Evolutionary conservation across 176 grass and related monocot genomes (phyloP).

Genomic region (Oryza meyeriana): DNA sequence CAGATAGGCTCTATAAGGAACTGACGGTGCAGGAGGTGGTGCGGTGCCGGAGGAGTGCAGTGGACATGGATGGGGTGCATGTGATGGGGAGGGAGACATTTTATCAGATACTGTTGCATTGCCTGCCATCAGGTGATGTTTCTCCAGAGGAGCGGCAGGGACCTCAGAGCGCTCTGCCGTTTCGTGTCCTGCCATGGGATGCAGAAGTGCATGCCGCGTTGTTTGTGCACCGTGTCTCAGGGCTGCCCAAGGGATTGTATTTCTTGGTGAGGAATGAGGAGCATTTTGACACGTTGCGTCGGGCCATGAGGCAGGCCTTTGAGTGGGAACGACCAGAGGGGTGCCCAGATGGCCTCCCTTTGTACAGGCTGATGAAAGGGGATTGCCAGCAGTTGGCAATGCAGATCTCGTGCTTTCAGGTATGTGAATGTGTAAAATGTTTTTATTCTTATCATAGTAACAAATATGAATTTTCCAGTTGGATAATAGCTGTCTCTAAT

Average conservation of each 20-base stretch:
- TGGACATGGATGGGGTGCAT: constrained; percentile 79
- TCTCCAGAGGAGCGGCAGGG: constrained; percentile 51
- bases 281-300: constrained; percentile 61
- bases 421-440: constrained; percentile 13
- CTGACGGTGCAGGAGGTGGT: constrained; percentile 59
- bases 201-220: constrained; percentile 79
- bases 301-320: constrained; percentile 63
- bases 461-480: background rate
- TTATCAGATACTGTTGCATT: constrained; percentile 85
- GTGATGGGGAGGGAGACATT: constrained; percentile 61
- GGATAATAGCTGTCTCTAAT: background rate
- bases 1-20: constrained; percentile 55
- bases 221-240: constrained; percentile 69
- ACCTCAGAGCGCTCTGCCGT: constrained; percentile 56
- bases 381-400: constrained; percentile 71
- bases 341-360: constrained; percentile 67
- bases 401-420: constrained; percentile 87
- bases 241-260: constrained; percentile 72
- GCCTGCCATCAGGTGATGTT: constrained; percentile 72
- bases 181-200: constrained; percentile 76
- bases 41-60: constrained; percentile 54
- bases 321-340: constrained; percentile 70
- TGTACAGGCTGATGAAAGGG: constrained; percentile 72
- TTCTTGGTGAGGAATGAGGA: constrained; percentile 86
- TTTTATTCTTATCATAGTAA: background rate